phyloP scores from a whole-genome alignment of 495 filamentous ascomycete species.

The Tetracladium setigerum region DNA sequence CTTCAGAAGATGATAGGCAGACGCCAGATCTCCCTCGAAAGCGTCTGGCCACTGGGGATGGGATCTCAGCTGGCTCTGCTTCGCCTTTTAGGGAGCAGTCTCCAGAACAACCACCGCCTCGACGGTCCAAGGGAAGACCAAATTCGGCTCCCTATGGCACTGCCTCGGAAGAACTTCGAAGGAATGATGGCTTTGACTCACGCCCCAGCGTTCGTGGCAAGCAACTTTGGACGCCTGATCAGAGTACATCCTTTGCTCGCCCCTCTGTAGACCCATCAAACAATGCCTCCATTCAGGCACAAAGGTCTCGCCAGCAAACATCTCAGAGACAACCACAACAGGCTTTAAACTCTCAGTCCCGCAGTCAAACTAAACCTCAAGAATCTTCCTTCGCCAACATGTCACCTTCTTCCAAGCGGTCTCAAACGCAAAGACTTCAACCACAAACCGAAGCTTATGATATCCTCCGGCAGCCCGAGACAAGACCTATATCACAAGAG shows the following conservation, averaged over 20 bases:
- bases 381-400: too few species aligned
- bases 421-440: not conserved
- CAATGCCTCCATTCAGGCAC: constrained; percentile 3
- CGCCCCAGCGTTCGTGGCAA: not conserved
- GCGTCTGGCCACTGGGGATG: constrained; percentile 10
- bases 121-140: constrained; percentile 12
- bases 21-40: constrained; percentile 5
- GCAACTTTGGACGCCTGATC: constrained; percentile 10
- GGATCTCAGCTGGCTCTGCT: constrained; percentile 13
- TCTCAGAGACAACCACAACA: too few species aligned
- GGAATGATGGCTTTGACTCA: not conserved
- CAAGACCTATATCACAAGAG: constrained; percentile 64
- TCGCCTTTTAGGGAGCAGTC: constrained; percentile 4
- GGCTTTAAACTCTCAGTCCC: too few species aligned
- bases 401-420: too few species aligned
- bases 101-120: constrained; percentile 6
- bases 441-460: constrained; percentile 6
- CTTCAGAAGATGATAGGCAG: constrained; percentile 2
- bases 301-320: constrained; percentile 2
- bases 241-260: not conserved
- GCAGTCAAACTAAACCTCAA: too few species aligned
- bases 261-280: constrained; percentile 7
- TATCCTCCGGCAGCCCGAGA: constrained; percentile 45
- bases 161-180: not conserved
- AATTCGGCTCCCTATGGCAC: not conserved